Evolutionary conservation across 805 yeast species (phyloP).

Genomic region (Brettanomyces naardenensis): DNA sequence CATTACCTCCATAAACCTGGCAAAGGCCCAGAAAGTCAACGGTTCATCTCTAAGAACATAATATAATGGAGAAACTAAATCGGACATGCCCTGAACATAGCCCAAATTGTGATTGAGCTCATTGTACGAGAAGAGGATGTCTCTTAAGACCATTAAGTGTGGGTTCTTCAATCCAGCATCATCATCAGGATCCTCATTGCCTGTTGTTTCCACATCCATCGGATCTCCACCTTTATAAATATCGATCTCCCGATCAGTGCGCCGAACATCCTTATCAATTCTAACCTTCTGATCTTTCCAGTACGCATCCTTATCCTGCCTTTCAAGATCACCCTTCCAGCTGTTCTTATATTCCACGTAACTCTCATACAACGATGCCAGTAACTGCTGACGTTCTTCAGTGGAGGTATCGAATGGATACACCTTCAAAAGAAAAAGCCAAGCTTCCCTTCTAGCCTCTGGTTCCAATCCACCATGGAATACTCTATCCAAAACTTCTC

Average conservation of each 20-base stretch:
- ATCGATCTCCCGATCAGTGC: conserved; percentile 78
- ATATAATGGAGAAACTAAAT: conserved; percentile 80
- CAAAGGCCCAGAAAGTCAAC: conserved; percentile 82
- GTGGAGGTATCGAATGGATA: conserved; percentile 82
- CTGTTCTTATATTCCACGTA: conserved; percentile 49
- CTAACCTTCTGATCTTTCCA: conserved; percentile 88
- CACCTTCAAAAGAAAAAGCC: conserved; percentile 79
- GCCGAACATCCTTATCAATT: conserved; percentile 86
- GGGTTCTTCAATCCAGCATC: conserved; percentile 64
- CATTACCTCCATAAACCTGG: conserved; percentile 86
- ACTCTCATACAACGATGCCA: conserved; percentile 44
- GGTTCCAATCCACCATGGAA: conserved; percentile 84
- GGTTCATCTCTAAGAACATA: conserved; percentile 60
- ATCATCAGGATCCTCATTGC: conserved; percentile 43
- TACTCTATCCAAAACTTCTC: conserved; percentile 73
- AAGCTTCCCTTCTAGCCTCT: conserved; percentile 59
- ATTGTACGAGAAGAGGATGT: conserved; percentile 79
- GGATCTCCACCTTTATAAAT: conserved; percentile 38
- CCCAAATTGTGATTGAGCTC: conserved; percentile 79
- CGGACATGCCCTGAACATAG: conserved; percentile 98
- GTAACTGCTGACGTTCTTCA: conserved; percentile 57
- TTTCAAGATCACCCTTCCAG: conserved; percentile 59
- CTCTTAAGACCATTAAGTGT: conserved; percentile 63
- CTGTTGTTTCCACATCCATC: conserved; percentile 23
- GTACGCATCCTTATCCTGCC: conserved; percentile 47